These are phyloP conservation scores for Cryphonectria radicalis DNA, from an alignment of 2,329 filamentous ascomycete species.

Conservation along the genomic window DNA sequence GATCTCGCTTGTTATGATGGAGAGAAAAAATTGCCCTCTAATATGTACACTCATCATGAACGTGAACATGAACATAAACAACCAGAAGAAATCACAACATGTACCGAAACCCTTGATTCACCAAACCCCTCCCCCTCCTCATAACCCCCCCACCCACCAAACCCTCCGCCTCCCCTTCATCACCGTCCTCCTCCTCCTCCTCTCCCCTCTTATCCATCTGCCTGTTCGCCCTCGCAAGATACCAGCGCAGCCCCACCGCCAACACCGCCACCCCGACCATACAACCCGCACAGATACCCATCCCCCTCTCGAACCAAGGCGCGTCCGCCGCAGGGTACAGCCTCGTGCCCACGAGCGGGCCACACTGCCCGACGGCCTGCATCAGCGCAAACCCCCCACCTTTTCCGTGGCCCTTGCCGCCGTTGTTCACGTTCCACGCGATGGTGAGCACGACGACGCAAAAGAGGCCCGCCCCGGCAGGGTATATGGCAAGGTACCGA, in stretches of 20 bases:
- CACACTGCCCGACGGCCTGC: conserved; percentile 81
- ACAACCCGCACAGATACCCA: conserved; percentile 64
- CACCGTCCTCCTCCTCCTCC: conserved; percentile 38
- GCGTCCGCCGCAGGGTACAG: conserved; percentile 65
- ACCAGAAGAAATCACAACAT: conserved; percentile 44
- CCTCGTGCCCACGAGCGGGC: conserved; percentile 71
- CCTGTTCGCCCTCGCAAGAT: conserved; percentile 57
- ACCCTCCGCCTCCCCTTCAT: conserved; percentile 44
- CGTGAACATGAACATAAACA: neutral
- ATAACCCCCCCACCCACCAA: conserved; percentile 41
- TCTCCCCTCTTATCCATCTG: conserved; percentile 44
- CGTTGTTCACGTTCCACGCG: conserved; percentile 86
- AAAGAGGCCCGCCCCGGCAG: conserved; percentile 81
- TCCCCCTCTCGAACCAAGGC: conserved; percentile 66
- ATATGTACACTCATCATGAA: neutral
- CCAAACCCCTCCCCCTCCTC: conserved; percentile 24
- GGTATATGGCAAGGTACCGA: conserved; percentile 78
- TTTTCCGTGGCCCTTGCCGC: conserved; percentile 64
- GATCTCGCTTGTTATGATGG: neutral
- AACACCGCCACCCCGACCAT: conserved; percentile 65
- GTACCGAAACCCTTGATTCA: conserved; percentile 46
- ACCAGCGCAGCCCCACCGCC: conserved; percentile 56
- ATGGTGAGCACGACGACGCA: conserved; percentile 82
- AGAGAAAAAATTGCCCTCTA: neutral
- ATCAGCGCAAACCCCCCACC: conserved; percentile 79